phyloP scores from a whole-genome alignment of 768 basidiomycete genomes.

The Hortiboletus flavorubellus region DNA sequence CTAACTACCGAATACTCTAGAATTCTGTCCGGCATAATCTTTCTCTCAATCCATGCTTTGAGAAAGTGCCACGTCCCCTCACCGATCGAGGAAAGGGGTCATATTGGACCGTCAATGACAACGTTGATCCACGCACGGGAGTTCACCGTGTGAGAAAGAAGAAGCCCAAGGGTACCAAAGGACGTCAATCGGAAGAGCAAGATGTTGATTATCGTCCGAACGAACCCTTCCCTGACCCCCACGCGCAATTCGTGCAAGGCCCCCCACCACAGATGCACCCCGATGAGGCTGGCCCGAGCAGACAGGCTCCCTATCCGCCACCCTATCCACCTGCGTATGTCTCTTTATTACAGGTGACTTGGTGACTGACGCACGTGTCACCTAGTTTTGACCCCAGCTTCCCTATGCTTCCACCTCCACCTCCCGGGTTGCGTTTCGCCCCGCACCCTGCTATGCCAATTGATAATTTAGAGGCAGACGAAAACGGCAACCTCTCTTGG shows the following conservation, averaged over 20 bases:
- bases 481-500: constrained; percentile 80
- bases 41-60: constrained; percentile 87
- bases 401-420: constrained; percentile 53
- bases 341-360: neutral
- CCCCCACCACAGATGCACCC: constrained; percentile 51
- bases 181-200: constrained; percentile 50
- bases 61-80: constrained; percentile 87
- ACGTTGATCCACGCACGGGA: constrained; percentile 84
- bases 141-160: constrained; percentile 89
- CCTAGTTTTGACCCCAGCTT: constrained; percentile 73
- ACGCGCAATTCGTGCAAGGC: constrained; percentile 50
- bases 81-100: constrained; percentile 90
- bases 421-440: constrained; percentile 59
- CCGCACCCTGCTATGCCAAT: constrained; percentile 56
- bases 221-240: constrained; percentile 55
- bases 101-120: constrained; percentile 91
- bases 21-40: constrained; percentile 91
- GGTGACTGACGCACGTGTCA: constrained; percentile 11
- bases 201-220: constrained; percentile 65
- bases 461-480: constrained; percentile 72
- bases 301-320: constrained; percentile 57
- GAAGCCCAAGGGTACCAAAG: constrained; percentile 60
- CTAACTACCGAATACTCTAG: constrained; percentile 38
- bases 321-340: constrained; percentile 55
- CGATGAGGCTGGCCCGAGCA: constrained; percentile 59